These are phyloP conservation scores for Aristolochia contorta DNA, from an alignment of 164 flowering plant species.

Conservation along the genomic window DNA sequence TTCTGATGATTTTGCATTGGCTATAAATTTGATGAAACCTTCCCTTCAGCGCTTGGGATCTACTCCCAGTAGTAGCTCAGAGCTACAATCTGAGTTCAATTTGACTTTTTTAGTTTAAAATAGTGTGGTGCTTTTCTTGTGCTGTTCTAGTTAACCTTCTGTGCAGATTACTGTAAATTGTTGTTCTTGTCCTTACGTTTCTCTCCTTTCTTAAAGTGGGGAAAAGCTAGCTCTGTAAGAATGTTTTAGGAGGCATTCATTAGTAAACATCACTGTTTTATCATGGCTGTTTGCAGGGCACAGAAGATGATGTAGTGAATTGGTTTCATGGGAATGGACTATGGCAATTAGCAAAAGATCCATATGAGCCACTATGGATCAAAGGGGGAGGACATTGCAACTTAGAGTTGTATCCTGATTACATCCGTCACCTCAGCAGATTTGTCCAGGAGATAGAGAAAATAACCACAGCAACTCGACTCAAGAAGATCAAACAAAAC, in stretches of 20 bases:
- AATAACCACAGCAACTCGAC: constrained; percentile 49
- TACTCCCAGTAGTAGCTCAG: background rate
- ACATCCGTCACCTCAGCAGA: constrained; percentile 67
- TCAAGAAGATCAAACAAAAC: constrained; percentile 44
- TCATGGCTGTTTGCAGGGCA: constrained; percentile 45
- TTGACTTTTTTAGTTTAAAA: background rate
- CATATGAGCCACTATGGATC: constrained; percentile 90
- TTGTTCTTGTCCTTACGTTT: background rate
- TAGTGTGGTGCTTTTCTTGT: background rate
- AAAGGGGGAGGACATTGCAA: constrained; percentile 98
- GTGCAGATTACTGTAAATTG: too few relatives aligned
- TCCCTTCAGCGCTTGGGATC: background rate
- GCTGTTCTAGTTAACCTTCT: background rate
- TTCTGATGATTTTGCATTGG: constrained; percentile 9
- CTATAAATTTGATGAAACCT: background rate
- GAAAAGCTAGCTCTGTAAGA: background rate
- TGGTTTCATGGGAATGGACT: constrained; percentile 79
- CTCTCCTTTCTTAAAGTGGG: background rate
- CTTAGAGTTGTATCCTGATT: constrained; percentile 92
- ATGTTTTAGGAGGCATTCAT: background rate
- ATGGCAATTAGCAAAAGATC: constrained; percentile 76
- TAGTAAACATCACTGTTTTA: background rate
- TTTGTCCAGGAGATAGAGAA: constrained; percentile 80
- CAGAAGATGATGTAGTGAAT: constrained; percentile 91
- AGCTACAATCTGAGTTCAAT: background rate